Evolutionary conservation across 352 stramenopile species (phyloP).

Genomic region (Phytopythium sindhum): DNA sequence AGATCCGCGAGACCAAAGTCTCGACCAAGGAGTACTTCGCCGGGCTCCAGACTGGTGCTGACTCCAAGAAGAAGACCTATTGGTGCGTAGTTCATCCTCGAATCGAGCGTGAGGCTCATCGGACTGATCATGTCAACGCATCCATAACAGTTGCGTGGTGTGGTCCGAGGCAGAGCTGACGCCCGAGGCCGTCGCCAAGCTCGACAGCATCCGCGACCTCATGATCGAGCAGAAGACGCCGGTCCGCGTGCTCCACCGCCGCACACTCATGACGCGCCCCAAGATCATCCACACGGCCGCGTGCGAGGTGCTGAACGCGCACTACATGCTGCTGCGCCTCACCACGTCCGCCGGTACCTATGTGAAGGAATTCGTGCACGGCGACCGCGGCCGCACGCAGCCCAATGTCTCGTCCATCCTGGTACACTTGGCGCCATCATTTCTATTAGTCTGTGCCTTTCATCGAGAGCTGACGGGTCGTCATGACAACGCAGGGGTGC

Average conservation of each 20-base stretch:
- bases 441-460: not conserved
- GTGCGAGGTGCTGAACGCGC: conserved; percentile 91
- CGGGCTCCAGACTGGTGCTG: conserved; percentile 68
- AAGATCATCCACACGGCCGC: conserved; percentile 89
- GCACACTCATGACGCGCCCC: conserved; percentile 90
- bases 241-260: conserved; percentile 96
- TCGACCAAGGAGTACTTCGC: conserved; percentile 83
- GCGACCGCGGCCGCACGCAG: conserved; percentile 96
- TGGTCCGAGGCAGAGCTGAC: conserved; percentile 68
- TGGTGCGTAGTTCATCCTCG: conserved; percentile 35
- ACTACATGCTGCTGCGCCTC: conserved; percentile 96
- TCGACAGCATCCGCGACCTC: conserved; percentile 82
- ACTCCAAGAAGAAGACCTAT: conserved; percentile 89
- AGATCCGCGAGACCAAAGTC: conserved; percentile 76
- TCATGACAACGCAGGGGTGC: conserved; percentile 40
- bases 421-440: conserved; percentile 21
- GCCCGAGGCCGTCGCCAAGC: conserved; percentile 49
- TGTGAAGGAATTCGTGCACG: conserved; percentile 99
- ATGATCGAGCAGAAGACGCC: conserved; percentile 95
- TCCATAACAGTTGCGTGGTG: conserved; percentile 61
- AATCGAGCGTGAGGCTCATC: not conserved
- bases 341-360: conserved; percentile 96
- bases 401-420: conserved; percentile 93
- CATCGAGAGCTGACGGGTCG: not conserved
- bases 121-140: not conserved